These are phyloP conservation scores for Penicillium sp. DNA, from an alignment of 2,329 filamentous ascomycete species.

Conservation along the genomic window DNA sequence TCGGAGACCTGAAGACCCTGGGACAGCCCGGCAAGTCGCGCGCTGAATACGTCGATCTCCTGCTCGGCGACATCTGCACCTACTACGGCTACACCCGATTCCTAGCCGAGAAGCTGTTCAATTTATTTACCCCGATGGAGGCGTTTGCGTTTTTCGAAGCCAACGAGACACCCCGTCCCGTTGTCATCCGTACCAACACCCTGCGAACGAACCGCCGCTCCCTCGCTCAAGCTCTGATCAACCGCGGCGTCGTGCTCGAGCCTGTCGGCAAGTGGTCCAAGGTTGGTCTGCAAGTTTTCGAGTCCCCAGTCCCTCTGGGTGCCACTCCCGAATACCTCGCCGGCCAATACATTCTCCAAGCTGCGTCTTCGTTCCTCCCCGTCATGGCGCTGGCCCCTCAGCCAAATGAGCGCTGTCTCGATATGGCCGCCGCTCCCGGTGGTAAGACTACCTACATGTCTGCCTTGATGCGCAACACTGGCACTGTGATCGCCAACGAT, in stretches of 20 bases:
- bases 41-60: conserved; percentile 80
- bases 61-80: conserved; percentile 87
- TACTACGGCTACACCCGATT: conserved; percentile 97
- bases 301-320: conserved; percentile 81
- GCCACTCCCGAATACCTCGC: conserved; percentile 97
- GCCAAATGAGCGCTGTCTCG: conserved; percentile 84
- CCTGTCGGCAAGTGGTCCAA: conserved; percentile 99
- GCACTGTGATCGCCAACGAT: conserved; percentile 94
- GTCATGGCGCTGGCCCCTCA: conserved; percentile 97
- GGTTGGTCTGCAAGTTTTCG: conserved; percentile 94
- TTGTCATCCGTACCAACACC: conserved; percentile 96
- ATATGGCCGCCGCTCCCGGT: conserved; percentile 93
- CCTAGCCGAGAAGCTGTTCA: conserved; percentile 93
- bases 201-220: conserved; percentile 74
- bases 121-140: conserved; percentile 87
- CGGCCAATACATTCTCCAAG: conserved; percentile 96
- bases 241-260: conserved; percentile 92
- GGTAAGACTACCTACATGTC: conserved; percentile 96
- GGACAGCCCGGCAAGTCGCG: conserved; percentile 77
- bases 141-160: conserved; percentile 98
- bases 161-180: conserved; percentile 89
- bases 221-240: conserved; percentile 89
- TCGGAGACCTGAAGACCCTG: conserved; percentile 83
- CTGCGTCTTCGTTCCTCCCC: conserved; percentile 91
- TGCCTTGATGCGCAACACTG: conserved; percentile 97